Base-by-base conservation (phyloP, 2,329 filamentous ascomycete species). In the Fusarium denticulatum region DNA sequence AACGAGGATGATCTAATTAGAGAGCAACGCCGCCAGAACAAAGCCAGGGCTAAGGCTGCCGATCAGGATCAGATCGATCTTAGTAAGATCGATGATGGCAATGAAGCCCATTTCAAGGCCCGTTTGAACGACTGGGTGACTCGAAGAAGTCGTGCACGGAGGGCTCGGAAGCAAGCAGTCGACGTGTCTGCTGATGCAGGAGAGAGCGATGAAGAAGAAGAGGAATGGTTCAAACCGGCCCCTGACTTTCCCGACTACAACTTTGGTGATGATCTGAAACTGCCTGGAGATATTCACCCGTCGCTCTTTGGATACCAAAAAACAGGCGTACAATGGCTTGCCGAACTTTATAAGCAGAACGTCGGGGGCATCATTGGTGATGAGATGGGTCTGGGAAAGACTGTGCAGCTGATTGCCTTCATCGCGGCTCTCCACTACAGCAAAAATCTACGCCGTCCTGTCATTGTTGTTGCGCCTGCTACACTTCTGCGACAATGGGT, bases 301-400 rank as follows among this genome's bases (percentile, higher is more conserved):
- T 94, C 94, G 6, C 85, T 99, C 0, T 99, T 98, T 77, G 94
- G 97, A 72, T 99, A 99, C 76, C 96, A 99, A 79, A 98, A 97
- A 82, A 98, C 95, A 1, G 95, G 96, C 7, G 95, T 99, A 7
- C 93, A 97, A 79, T 99, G 96, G 96, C 88, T 99, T 12, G 95
- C 94, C 81, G 96, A 99, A 81, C 86, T 99, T 6, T 96, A 97
- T 80, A 90, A 91, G 63, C 95, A 98, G 80, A 90, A 93, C 69
- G 95, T 97, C 10, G 96, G 96, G 30, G 96, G 96, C 6, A 98
- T 99, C 60, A 89, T 99, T 43, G 96, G 96, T 11, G 96, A 99
- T 79, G 96, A 99, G 82, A 99, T 99, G 96, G 96, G 97, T 2
- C 85, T 99, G n/a, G 96, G 96, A 8, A 99, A 99, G 84, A 99